Conservation (phyloP, 768 basidiomycete species). For the Kwoniella europaea region DNA sequence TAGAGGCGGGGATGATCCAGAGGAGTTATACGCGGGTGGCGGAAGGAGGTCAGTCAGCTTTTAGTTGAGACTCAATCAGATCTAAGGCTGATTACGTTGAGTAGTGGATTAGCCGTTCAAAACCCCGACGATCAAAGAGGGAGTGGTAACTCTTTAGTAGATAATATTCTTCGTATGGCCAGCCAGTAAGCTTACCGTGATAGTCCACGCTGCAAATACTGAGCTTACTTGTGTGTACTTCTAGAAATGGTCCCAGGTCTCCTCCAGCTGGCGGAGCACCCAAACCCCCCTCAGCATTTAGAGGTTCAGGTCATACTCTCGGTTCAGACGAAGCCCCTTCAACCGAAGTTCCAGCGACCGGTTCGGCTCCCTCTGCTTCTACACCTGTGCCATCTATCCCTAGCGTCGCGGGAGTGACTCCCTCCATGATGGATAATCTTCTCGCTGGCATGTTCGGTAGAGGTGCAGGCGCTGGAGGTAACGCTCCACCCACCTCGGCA, state of each 20-base stretch:
- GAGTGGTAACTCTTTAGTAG: conserved; percentile 57
- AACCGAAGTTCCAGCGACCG: conserved; percentile 74
- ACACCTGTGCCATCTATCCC: conserved; percentile 7
- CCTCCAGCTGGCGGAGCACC: conserved; percentile 26
- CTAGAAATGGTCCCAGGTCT: conserved; percentile 53
- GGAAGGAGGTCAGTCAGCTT: conserved; percentile 73
- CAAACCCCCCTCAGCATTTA: conserved; percentile 61
- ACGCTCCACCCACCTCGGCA: conserved; percentile 36
- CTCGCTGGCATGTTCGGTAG: conserved; percentile 21
- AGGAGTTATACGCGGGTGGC: conserved; percentile 91
- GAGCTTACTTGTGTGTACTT: too few relatives aligned
- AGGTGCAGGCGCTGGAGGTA: conserved; percentile 16
- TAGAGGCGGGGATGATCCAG: conserved; percentile 44
- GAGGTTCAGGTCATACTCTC: conserved; percentile 78
- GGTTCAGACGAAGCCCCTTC: conserved; percentile 90
- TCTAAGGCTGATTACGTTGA: conserved; percentile 15
- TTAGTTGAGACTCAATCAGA: background rate
- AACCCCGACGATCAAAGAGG: conserved; percentile 80
- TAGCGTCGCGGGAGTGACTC: conserved; percentile 5
- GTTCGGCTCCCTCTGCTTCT: conserved; percentile 28
- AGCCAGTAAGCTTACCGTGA: conserved; percentile 67
- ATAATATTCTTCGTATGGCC: conserved; percentile 77
- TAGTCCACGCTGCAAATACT: too few relatives aligned
- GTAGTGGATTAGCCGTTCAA: conserved; percentile 84
- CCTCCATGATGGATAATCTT: conserved; percentile 20